Base-by-base conservation (phyloP, 2,329 filamentous ascomycete species). In the Dothidotthia symphoricarpi region DNA sequence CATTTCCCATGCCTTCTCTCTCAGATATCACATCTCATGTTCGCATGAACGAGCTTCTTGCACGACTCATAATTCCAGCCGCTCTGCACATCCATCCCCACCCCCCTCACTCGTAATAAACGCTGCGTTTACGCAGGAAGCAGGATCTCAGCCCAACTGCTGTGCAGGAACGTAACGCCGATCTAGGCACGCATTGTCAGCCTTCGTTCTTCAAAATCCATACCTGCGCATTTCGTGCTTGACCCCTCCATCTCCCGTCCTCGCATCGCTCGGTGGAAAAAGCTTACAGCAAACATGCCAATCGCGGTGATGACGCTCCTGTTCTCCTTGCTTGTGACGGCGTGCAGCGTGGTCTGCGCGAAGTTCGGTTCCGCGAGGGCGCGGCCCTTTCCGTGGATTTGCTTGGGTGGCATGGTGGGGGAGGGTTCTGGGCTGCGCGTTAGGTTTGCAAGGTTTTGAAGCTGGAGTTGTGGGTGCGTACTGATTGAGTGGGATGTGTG, bases 91-190 rank as follows among this genome's bases (percentile, higher is more conserved):
- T n/a, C n/a, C n/a, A n/a, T n/a, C n/a, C n/a, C n/a, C n/a, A n/a
- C n/a, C n/a, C n/a, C n/a, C n/a, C n/a, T n/a, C n/a, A n/a, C n/a
- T n/a, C n/a, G n/a, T n/a, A n/a, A n/a, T n/a, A n/a, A n/a, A n/a
- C n/a, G n/a, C n/a, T 22, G 19, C 16, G 29, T 68, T 66, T 66
- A 76, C 64, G 71, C 69, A 31, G 74, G 72, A 8, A 75, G 61
- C 5, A 77, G 57, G 36, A 75, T 63, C 63, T 77, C 74, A 48
- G 68, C 70, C 71, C 72, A 76, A 64, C 71, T 75, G 61, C 72
- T 75, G 55, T 73, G 69, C 29, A 77, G 51, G 54, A 77, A 77
- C 6, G 73, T 67, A 25, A 77, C 73, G 41, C 73, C 73, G 34
- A 71, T 67, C 74, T 76, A 38, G 19, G 5, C 9, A 6, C 24